A percentile compares a stretch with the other conserved stretches of the same genome.
Conservation (phyloP, 1,139 yeast genomes). For the Saccharomycopsis hybrid region DNA sequence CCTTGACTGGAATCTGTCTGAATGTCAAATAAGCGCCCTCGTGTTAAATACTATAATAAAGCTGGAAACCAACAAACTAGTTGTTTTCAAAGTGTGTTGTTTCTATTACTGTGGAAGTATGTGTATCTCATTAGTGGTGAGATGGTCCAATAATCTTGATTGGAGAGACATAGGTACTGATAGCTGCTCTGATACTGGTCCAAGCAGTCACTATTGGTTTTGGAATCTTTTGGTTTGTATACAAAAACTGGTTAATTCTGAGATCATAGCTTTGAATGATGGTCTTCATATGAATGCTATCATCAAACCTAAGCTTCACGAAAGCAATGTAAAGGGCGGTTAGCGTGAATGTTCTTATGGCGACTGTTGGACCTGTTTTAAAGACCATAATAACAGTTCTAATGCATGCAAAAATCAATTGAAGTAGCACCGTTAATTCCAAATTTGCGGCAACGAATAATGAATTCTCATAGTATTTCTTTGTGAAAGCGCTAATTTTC, state of each 20-base stretch:
- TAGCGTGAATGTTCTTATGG: not conserved
- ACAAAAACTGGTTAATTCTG: constrained; percentile 14
- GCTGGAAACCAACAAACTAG: too few relatives aligned
- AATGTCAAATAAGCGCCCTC: too few relatives aligned
- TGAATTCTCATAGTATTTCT: constrained; percentile 10
- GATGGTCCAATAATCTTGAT: not conserved
- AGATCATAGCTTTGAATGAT: constrained; percentile 14
- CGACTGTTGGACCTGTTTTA: not conserved
- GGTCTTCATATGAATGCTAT: constrained; percentile 13
- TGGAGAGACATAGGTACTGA: not conserved
- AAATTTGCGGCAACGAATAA: constrained; percentile 18
- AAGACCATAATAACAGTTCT: not conserved
- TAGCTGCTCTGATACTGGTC: constrained; percentile 8
- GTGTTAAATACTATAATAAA: too few relatives aligned
- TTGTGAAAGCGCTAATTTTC: not conserved
- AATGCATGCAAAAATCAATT: constrained; percentile 7
- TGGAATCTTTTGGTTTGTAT: constrained; percentile 11
- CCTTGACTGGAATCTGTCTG: too few relatives aligned
- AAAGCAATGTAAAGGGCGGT: constrained; percentile 8
- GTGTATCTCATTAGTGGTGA: too few relatives aligned
- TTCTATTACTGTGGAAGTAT: too few relatives aligned
- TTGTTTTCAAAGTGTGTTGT: too few relatives aligned
- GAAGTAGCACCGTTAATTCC: constrained; percentile 14
- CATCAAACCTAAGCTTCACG: constrained; percentile 16
- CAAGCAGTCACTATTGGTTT: constrained; percentile 4